Base-by-base conservation (phyloP, 2,329 filamentous ascomycete genomes). In the Alternaria ethzedia region DNA sequence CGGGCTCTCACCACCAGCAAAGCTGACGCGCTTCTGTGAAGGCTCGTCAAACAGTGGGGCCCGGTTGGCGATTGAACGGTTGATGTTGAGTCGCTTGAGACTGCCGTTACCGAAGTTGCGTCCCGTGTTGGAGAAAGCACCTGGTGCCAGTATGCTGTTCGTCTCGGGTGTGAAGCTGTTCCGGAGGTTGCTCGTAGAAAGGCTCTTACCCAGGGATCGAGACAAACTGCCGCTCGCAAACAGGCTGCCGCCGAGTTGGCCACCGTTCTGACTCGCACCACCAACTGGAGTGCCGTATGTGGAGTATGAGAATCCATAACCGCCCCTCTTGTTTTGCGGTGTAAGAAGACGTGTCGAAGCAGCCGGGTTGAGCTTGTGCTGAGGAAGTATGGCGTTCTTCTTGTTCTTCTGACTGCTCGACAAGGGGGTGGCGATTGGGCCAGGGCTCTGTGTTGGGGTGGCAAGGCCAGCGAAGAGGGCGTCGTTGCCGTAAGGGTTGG, bases 241-340 rank as follows among this genome's bases (percentile, higher is more conserved):
- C 12, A 79, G 63, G 52, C 76, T 79, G 41, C 72, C 71, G 36
- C 69, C 68, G 41, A 87, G 87, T 4, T 94, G 93, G 7, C 91
- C 94, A 43, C 91, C 92, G 44, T 91, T 92, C 73, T 96, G 86
- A 75, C 90, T 86, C 5, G 91, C 87, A 21, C 87, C 87, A 70
- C 89, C 92, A 61, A 85, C 89, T 6, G 95, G 94, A 2, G 91
- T 94, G 47, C 93, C 93, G 72, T 97, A 97, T 3, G 90, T 94
- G 68, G 94, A 97, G 81, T 97, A 97, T 2, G 91, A 94, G 78
- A 97, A 97, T 3, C 95, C 95, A 76, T 93, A 97, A 6, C 93
- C 93, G 59, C 82, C 83, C 28, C 91, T 88, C 82, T 93, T 95
- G 49, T 70, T 72, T 71, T 94, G 92, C 0, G 94, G 94, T 0